Evolutionary conservation across 2,329 filamentous ascomycete species (phyloP).

Genomic region (Ascochyta rabiei): DNA sequence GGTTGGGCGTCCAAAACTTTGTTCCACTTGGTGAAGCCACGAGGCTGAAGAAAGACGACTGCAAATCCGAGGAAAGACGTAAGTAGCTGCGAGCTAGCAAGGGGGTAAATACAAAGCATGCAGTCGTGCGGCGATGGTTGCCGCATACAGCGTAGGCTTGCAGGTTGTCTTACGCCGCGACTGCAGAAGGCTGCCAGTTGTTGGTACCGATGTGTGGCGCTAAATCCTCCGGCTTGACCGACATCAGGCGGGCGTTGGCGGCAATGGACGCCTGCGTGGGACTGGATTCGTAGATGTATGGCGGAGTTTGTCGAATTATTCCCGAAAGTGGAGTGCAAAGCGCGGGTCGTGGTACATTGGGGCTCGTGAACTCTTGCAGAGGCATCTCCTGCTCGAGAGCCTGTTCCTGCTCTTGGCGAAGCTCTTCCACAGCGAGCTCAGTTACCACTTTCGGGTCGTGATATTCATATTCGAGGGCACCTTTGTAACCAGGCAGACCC

Average conservation of each 20-base stretch:
- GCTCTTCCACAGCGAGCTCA: background rate
- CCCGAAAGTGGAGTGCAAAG: background rate
- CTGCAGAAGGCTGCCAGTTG: constrained; percentile 4
- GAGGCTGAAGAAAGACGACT: background rate
- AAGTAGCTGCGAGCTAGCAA: background rate
- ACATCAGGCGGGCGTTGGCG: background rate
- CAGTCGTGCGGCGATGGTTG: background rate
- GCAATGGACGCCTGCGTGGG: background rate
- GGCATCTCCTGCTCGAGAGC: constrained; percentile 4
- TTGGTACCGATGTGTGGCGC: background rate
- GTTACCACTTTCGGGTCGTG: constrained; percentile 55
- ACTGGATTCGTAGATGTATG: background rate
- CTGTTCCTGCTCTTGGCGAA: constrained; percentile 10
- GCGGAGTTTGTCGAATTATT: background rate
- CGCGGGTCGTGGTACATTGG: background rate
- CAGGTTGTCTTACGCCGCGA: background rate
- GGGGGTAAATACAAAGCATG: background rate
- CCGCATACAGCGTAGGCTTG: background rate
- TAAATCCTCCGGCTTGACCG: constrained; percentile 1
- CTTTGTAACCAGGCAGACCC: constrained; percentile 54
- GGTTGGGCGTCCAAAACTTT: background rate
- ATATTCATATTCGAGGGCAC: constrained; percentile 58
- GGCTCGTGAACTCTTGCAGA: background rate
- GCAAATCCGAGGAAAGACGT: background rate
- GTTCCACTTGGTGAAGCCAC: background rate